A percentile compares a stretch with the other conserved stretches of the same genome.
Evolutionary conservation across 1,139 yeast genomes (phyloP).

Genomic region (Suhomyces anneliseae): DNA sequence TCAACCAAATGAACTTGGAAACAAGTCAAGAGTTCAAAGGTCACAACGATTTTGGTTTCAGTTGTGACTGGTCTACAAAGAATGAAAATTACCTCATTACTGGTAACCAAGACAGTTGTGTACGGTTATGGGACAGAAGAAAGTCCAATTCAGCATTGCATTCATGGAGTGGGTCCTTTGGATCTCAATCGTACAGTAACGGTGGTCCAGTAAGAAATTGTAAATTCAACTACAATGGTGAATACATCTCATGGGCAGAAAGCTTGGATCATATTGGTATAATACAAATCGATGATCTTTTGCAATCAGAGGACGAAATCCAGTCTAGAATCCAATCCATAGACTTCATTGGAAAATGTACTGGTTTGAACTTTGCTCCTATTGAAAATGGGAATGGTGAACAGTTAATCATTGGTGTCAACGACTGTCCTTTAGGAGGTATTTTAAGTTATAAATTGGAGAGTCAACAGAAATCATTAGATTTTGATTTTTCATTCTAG

Average conservation of each 20-base stretch:
- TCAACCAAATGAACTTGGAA: conserved; percentile 14
- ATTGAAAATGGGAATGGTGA: conserved; percentile 48
- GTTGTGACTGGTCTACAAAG: conserved; percentile 57
- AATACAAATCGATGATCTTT: conserved; percentile 36
- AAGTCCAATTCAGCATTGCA: conserved; percentile 26
- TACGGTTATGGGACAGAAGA: conserved; percentile 54
- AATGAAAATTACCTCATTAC: conserved; percentile 48
- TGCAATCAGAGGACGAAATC: conserved; percentile 14
- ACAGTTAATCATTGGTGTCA: conserved; percentile 51
- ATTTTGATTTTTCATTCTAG: conserved; percentile 35
- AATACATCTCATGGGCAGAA: conserved; percentile 56
- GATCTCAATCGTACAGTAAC: conserved; percentile 17
- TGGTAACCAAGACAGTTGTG: conserved; percentile 64
- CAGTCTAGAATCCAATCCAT: conserved; percentile 45
- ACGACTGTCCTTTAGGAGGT: conserved; percentile 61
- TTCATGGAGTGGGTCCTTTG: conserved; percentile 41
- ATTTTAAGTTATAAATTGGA: conserved; percentile 48
- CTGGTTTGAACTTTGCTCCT: conserved; percentile 54
- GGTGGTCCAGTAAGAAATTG: conserved; percentile 57
- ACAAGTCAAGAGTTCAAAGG: conserved; percentile 32
- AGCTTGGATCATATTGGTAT: conserved; percentile 60
- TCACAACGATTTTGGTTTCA: conserved; percentile 57
- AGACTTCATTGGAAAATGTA: conserved; percentile 58
- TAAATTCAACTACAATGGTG: conserved; percentile 48
- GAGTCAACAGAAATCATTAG: conserved; percentile 36